Evolutionary conservation across 257 asterid species (phyloP), one percentile per base, ranked within the genome.

Genomic region (Nicotiana obtusifolia): DNA sequence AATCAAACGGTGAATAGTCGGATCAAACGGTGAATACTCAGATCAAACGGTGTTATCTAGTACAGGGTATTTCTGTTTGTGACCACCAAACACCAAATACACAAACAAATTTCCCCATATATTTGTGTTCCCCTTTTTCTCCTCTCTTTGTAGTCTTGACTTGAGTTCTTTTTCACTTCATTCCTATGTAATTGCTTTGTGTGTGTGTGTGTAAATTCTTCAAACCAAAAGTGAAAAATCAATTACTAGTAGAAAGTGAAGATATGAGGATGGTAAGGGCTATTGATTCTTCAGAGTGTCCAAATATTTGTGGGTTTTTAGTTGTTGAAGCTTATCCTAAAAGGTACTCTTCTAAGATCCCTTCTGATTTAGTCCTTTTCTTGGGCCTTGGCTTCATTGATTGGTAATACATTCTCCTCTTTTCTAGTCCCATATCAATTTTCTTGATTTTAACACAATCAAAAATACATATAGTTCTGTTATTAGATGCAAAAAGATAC

Each of bases 341-440:
- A 89, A 91, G 99, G 95, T 93, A 93, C 83, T 90, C 98, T 84
- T 93, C 97, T 89, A 95, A 95, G 94, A 93, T 93, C 97, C 98
- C 97, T 33, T 93, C 99, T 84, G 97, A 95, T 91, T 92, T 93
- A 93, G 97, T 92, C 62, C 98, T 93, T 85, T 95, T 93, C 90
- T 85, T 95, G 87, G 99, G 98, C 82, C 98, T 95, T 82, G 99
- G 99, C 37, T 95, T 95, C 94, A 90, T 93, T 62, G 99, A 95
- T 90, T 95, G 99, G 99, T 95, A 95, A 90, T 56, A 47, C 61
- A 73, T 44, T 71, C 22, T 17, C 24, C 24, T 5, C 9, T 57
- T 17, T 57, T 17, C 20, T 19, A 37, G 11, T 80, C 64, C 64
- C 81, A 41, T 41, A 41, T 41, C 49, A 41, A 41, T 41, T 41